Evolutionary conservation across 257 asterid genomes (phyloP).

Genomic region (Solanum tacnaense): DNA sequence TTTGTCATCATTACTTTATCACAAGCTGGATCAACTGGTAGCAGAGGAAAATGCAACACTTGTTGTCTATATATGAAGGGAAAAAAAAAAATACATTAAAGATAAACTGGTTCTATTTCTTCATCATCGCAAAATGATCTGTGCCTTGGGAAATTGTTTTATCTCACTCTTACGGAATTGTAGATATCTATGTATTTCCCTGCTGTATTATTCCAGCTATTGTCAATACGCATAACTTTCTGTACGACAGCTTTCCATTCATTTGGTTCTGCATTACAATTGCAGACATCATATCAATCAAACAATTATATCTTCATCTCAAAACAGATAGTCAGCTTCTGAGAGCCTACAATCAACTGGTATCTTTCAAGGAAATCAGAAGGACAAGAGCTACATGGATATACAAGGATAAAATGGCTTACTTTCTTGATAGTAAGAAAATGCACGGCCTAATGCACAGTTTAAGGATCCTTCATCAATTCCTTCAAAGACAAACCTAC

Average conservation of each 20-base stretch:
- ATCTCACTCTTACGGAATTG: constrained; percentile 31
- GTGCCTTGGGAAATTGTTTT: background rate
- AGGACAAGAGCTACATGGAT: background rate
- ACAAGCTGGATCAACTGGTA: background rate
- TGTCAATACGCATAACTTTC: constrained; percentile 53
- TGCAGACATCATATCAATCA: background rate
- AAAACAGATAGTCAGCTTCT: background rate
- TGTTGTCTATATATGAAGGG: background rate
- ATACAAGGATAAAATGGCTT: constrained; percentile 9
- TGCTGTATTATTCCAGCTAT: constrained; percentile 83
- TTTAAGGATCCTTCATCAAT: constrained; percentile 62
- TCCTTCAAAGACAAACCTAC: constrained; percentile 83
- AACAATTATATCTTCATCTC: background rate
- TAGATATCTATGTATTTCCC: constrained; percentile 64
- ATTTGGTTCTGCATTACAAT: constrained; percentile 42
- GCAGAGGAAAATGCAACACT: background rate
- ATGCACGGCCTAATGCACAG: constrained; percentile 58
- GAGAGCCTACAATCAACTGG: background rate
- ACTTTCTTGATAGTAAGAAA: constrained; percentile 53
- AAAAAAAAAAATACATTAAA: background rate
- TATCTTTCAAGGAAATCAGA: background rate
- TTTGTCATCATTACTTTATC: background rate
- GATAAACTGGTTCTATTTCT: background rate
- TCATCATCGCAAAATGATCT: background rate
- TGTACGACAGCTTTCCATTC: constrained; percentile 44